Conservation (phyloP, 805 yeast genomes). For the Lipomyces yamadae region DNA sequence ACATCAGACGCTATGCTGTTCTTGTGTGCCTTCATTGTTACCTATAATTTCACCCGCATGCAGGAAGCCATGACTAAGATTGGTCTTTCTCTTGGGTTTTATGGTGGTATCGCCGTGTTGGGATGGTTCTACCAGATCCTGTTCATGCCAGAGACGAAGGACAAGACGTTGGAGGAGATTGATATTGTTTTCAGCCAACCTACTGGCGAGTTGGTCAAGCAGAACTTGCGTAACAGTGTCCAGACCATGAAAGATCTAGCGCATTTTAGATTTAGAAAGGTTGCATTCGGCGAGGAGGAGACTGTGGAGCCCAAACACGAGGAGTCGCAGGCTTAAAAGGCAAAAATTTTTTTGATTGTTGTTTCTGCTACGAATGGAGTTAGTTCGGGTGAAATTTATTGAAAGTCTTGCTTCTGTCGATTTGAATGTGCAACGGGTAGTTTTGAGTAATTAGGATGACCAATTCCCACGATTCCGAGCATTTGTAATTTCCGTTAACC, state of each 20-base stretch:
- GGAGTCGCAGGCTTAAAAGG: not conserved
- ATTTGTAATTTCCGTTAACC: too few species aligned
- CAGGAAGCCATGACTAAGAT: slow-evolving; percentile 61
- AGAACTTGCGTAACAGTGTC: slow-evolving; percentile 6
- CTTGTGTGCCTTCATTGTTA: slow-evolving; percentile 64
- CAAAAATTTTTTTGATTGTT: too few species aligned
- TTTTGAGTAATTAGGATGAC: too few species aligned
- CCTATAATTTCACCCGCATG: slow-evolving; percentile 67
- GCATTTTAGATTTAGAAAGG: slow-evolving; percentile 11
- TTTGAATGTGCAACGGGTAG: too few species aligned
- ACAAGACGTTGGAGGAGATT: slow-evolving; percentile 63
- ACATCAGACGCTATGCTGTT: slow-evolving; percentile 60
- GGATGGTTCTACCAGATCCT: slow-evolving; percentile 45
- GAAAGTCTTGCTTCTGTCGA: not conserved
- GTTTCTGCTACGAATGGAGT: not conserved
- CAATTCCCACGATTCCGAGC: too few species aligned
- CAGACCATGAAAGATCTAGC: slow-evolving; percentile 12
- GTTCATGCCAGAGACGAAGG: slow-evolving; percentile 64
- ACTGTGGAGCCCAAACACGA: not conserved
- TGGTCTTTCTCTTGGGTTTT: slow-evolving; percentile 68
- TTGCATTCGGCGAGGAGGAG: slow-evolving; percentile 4
- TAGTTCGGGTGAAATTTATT: not conserved
- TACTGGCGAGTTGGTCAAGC: slow-evolving; percentile 7
- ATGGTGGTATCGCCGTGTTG: slow-evolving; percentile 66
- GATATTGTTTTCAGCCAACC: slow-evolving; percentile 43